Percentiles rank a stretch among this genome's conserved stretches.
Conservation (phyloP, 441 rosid species). For the Erodium trifolium region DNA sequence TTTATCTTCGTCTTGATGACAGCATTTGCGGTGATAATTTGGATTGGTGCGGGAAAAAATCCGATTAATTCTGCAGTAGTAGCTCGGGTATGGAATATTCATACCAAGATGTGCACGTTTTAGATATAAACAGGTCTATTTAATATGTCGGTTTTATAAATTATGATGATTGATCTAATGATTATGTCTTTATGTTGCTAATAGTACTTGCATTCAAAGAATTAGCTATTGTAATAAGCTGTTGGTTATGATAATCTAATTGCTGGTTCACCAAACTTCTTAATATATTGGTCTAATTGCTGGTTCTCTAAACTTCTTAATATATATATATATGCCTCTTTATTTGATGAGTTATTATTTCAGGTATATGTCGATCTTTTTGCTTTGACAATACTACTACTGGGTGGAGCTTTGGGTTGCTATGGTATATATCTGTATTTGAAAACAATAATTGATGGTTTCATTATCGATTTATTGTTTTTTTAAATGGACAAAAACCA, state of each 20-base stretch:
- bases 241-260: background rate
- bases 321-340: too few species aligned
- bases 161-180: too few species aligned
- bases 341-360: background rate
- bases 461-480: too few species aligned
- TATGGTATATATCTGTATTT: conserved; percentile 38
- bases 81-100: conserved; percentile 34
- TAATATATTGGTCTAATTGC: background rate
- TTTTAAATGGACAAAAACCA: too few species aligned
- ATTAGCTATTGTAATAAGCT: background rate
- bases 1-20: conserved; percentile 43
- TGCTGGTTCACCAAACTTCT: background rate
- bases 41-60: conserved; percentile 46
- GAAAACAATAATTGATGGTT: too few species aligned
- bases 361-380: conserved; percentile 42
- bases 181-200: too few species aligned
- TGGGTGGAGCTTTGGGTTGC: conserved; percentile 50
- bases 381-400: conserved; percentile 32
- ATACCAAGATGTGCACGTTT: too few species aligned
- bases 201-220: too few species aligned
- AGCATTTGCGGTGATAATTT: conserved; percentile 39
- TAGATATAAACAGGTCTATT: too few species aligned
- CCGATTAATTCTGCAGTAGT: conserved; percentile 36
- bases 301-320: background rate
- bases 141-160: too few species aligned